phyloP scores from a whole-genome alignment of 768 basidiomycete species.

The Russula ochroleuca region DNA sequence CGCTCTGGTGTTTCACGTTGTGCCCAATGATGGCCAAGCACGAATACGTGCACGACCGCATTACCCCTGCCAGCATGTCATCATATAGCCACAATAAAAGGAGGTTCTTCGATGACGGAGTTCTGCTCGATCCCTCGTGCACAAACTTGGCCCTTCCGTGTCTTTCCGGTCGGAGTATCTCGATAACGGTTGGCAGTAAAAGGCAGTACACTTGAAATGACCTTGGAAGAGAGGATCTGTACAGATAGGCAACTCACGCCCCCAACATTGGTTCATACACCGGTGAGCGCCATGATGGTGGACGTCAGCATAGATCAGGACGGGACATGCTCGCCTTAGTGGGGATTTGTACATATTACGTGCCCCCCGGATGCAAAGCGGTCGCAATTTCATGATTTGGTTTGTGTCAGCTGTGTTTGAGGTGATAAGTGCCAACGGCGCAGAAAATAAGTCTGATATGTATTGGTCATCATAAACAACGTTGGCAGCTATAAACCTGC shows the following conservation, averaged over 20 bases:
- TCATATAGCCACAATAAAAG: conserved; percentile 8
- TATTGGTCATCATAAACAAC: background rate
- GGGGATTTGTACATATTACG: conserved; percentile 7
- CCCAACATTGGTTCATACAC: conserved; percentile 23
- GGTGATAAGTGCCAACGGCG: background rate
- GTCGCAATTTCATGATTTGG: background rate
- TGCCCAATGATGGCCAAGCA: conserved; percentile 17
- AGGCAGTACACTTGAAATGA: background rate
- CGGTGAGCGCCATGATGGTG: background rate
- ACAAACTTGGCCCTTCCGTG: conserved; percentile 12
- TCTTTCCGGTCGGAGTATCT: conserved; percentile 28
- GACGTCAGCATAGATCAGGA: background rate
- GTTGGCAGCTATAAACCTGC: conserved; percentile 48
- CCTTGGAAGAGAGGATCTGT: conserved; percentile 4
- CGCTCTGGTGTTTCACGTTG: conserved; percentile 4
- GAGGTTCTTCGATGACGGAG: conserved; percentile 18
- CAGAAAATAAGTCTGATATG: conserved; percentile 4
- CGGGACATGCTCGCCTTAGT: background rate
- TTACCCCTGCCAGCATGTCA: conserved; percentile 23
- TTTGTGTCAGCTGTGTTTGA: background rate
- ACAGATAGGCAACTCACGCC: conserved; percentile 19
- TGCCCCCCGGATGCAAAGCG: background rate
- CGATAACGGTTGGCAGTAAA: conserved; percentile 19
- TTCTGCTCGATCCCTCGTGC: conserved; percentile 3
- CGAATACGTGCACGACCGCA: conserved; percentile 22